phyloP scores from a whole-genome alignment of 306 rosid genomes.

The Pueraria montana region DNA sequence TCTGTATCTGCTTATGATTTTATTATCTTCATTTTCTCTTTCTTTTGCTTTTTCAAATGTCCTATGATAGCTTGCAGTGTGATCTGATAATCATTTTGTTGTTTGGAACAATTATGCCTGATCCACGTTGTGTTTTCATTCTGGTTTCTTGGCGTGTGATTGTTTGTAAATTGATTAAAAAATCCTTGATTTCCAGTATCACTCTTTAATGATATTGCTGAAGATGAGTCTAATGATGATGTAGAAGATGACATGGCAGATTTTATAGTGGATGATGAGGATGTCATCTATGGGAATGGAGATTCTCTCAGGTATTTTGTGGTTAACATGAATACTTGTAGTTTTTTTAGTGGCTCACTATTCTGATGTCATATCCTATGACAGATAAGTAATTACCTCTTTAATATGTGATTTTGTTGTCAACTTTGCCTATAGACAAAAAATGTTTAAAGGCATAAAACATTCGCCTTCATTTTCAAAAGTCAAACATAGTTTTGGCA shows the following conservation, averaged over 20 bases:
- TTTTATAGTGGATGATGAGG: slow-evolving; percentile 56
- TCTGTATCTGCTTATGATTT: slow-evolving; percentile 28
- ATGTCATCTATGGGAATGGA: slow-evolving; percentile 24
- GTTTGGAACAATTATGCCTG: slow-evolving; percentile 26
- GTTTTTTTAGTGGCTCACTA: slow-evolving; percentile 1
- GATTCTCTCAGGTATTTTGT: slow-evolving; percentile 47
- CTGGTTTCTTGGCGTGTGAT: not conserved
- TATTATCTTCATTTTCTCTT: not conserved
- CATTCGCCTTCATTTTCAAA: slow-evolving; percentile 27
- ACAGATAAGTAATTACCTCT: slow-evolving; percentile 3
- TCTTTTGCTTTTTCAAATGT: slow-evolving; percentile 4
- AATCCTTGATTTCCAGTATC: slow-evolving; percentile 46
- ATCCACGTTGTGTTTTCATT: not conserved
- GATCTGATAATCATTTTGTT: slow-evolving; percentile 12
- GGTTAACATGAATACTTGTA: slow-evolving; percentile 39
- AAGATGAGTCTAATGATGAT: slow-evolving; percentile 43
- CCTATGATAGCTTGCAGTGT: not conserved
- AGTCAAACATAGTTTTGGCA: slow-evolving; percentile 34
- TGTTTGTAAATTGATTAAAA: slow-evolving; percentile 36
- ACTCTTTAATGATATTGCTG: slow-evolving; percentile 40
- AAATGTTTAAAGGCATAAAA: slow-evolving; percentile 29
- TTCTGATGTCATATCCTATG: slow-evolving; percentile 33
- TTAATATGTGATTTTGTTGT: slow-evolving; percentile 36
- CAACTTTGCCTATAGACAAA: slow-evolving; percentile 36
- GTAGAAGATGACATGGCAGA: slow-evolving; percentile 55